These are phyloP conservation scores for Venturia oleaginea DNA, from an alignment of 2,329 filamentous ascomycete genomes.

Conservation along the genomic window DNA sequence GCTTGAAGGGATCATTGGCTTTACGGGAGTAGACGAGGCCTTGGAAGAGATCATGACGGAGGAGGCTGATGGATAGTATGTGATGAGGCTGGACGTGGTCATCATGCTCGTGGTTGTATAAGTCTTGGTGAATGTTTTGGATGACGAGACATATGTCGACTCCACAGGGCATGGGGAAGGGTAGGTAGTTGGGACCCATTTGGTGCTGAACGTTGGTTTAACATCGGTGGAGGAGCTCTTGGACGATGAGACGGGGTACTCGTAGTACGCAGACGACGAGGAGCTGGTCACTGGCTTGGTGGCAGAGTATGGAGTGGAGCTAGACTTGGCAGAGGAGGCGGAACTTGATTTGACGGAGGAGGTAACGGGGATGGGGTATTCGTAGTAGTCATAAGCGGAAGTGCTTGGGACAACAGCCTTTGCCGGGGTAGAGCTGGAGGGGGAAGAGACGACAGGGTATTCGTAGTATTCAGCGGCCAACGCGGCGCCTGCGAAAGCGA, in stretches of 20 bases:
- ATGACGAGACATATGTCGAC: background rate
- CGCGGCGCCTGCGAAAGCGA: background rate
- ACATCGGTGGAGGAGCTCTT: background rate
- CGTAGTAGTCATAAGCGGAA: background rate
- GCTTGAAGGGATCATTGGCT: background rate
- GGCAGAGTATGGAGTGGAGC: background rate
- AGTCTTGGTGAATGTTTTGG: background rate
- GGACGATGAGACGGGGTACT: background rate
- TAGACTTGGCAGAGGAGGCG: background rate
- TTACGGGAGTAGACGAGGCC: background rate
- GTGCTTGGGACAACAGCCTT: background rate
- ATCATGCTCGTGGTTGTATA: background rate
- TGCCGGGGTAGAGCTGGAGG: background rate
- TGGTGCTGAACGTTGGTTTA: background rate
- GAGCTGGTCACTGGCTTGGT: background rate
- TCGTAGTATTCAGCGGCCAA: background rate
- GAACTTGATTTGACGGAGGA: background rate
- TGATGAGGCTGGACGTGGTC: background rate
- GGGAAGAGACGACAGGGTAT: background rate
- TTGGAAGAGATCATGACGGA: background rate
- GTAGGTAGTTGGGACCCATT: background rate
- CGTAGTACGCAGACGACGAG: background rate
- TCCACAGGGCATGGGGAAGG: background rate
- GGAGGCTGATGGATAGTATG: background rate
- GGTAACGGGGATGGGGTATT: background rate